Evolutionary conservation across 2,329 filamentous ascomycete species (phyloP), one percentile per base, ranked within the genome.

Genomic region (Monilinia aucupariae): DNA sequence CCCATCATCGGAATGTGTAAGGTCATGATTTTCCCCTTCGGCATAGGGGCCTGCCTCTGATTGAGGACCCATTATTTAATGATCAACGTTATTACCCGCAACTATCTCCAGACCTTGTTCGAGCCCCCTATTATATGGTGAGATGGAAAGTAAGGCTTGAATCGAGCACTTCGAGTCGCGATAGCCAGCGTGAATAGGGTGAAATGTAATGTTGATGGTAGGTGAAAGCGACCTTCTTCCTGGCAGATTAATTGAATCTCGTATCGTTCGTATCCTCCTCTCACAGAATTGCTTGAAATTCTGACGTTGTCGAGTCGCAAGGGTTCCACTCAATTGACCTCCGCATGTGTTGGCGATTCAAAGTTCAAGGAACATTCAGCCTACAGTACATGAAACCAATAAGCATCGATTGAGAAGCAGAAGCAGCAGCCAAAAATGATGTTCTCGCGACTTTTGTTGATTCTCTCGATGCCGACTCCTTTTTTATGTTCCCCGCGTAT

Each of bases 11-110:
- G 55, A 55, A 56, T 66, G 64, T 61, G 65, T 58, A 27, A 64
- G 64, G 39, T 67, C 67, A 68, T 70, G 66, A 56, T 65, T 66
- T 27, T 65, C 65, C 37, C 66, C 68, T 52, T 72, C 70, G 22
- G 68, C 73, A 66, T 72, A 73, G 65, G 71, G 69, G 62, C 71
- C 71, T 67, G 72, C 71, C 71, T 76, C 74, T 55, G 73, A 70
- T 64, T 74, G 73, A 68, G 74, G 73, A 68, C 74, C 70, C 74
- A 75, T 74, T 65, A 63, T 71, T 55, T 61, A 39, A 47, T 61
- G 56, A 54, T 64, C 56, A 64, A 47, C 41, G 41, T 34, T 62
- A 48, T 62, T 58, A 62, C n/a, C 60, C 60, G 58, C 60, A 34
- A 58, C 30, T 56, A 48, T 64, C 54, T 59, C 56, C 48, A 34